Base-by-base conservation (phyloP, 371 early-diverging fungal species). In the Ordospora pajunii region DNA sequence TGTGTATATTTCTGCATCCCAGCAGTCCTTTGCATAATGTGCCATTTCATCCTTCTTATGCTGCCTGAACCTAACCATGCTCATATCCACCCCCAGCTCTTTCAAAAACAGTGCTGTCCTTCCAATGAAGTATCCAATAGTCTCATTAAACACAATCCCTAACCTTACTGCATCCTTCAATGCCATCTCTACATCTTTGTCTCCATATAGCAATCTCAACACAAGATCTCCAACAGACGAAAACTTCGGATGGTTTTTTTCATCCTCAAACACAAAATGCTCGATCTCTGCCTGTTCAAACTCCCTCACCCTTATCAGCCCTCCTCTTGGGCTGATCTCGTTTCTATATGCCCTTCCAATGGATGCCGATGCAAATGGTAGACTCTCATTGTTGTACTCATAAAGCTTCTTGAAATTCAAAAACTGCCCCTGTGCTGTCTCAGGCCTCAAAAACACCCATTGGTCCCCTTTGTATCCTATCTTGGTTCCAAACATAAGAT, bases 31-130 rank as follows among this genome's bases (percentile, higher is more conserved):
- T 14, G 99, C 98, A 83, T 99, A 99, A 87, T 99, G 99, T 37
- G 98, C 97, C 97, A 99, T 97, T 87, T 99, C 99, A 86, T 97
- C 97, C 52, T 88, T 87, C 90, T 96, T 91, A 85, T 99, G 99
- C 86, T 99, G 98, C 83, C 99, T 90, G 89, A 97, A 94, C 53
- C 97, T 90, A 40, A 99, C 86, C 42, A 89, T 87, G 23, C 89
- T 89, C 14, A 83, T 80, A 82, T 94, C 90, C 77, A 96, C 91
- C 82, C 99, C 99, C 75, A 99, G 90, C 79, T 90, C 89, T 70
- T 87, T 82, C 81, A 97, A 87, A 89, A 95, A 99, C 67, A 89
- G 82, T 81, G 92, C 89, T 82, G 95, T 93, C 77, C 96, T 90
- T 62, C 89, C 96, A 78, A 99, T 86, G 81, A 96, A 99, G 88